Percentiles rank a stretch among this genome's conserved stretches.
Evolutionary conservation across 345 rosid species (phyloP).

Genomic region (Eucalyptus fibrosa): DNA sequence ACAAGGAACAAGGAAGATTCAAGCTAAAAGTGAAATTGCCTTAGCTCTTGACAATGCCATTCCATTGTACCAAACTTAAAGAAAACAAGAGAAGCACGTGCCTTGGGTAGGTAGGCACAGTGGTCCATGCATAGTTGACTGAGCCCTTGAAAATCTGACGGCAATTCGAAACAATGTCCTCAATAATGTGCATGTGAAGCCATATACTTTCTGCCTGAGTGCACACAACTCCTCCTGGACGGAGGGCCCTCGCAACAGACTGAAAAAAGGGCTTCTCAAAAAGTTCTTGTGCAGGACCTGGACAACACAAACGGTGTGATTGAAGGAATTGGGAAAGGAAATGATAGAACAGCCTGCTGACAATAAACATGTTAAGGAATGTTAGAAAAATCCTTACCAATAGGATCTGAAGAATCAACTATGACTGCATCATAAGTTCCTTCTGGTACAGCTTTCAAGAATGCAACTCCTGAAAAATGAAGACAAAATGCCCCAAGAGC

Average conservation of each 20-base stretch:
- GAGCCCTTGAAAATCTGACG: slow-evolving; percentile 89
- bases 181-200: slow-evolving; percentile 99
- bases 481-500: neutral
- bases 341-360: neutral
- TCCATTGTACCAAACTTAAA: neutral
- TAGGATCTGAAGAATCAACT: slow-evolving; percentile 94
- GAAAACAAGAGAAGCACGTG: neutral
- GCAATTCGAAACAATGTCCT: slow-evolving; percentile 80
- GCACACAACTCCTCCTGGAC: slow-evolving; percentile 93
- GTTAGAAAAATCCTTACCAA: slow-evolving; percentile 26
- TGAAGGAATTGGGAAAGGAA: neutral
- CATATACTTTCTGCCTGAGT: slow-evolving; percentile 97
- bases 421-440: slow-evolving; percentile 91
- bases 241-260: slow-evolving; percentile 80
- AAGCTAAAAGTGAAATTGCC: neutral
- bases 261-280: slow-evolving; percentile 91
- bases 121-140: slow-evolving; percentile 94
- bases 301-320: neutral
- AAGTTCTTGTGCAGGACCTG: slow-evolving; percentile 96
- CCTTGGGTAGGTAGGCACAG: slow-evolving; percentile 99
- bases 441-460: slow-evolving; percentile 57
- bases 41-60: neutral
- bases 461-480: slow-evolving; percentile 63
- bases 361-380: neutral
- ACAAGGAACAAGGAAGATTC: neutral